A percentile compares a stretch with the other conserved stretches of the same genome.
Evolutionary conservation across 345 rosid species (phyloP).

Genomic region (Carallia pectinifolia): DNA sequence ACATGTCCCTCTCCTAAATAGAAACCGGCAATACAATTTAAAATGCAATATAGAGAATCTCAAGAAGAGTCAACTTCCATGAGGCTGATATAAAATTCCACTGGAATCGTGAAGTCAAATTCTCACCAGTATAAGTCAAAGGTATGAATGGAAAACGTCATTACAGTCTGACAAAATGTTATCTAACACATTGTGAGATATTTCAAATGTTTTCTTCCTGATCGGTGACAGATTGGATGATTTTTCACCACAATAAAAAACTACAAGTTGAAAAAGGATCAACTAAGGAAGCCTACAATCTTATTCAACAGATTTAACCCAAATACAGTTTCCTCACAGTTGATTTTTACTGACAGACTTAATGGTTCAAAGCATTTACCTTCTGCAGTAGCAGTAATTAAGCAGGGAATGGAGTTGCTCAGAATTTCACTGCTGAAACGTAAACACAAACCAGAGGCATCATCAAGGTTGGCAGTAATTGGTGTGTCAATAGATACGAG

Average conservation of each 20-base stretch:
- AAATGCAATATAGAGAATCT: not conserved
- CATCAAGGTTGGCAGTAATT: constrained; percentile 64
- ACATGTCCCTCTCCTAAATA: not conserved
- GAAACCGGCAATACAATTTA: not conserved
- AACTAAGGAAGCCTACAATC: constrained; percentile 58
- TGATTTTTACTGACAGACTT: constrained; percentile 59
- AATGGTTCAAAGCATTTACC: constrained; percentile 82
- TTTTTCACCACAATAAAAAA: not conserved
- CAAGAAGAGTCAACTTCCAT: not conserved
- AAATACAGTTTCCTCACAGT: constrained; percentile 91
- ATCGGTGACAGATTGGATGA: not conserved
- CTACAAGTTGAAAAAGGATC: constrained; percentile 29
- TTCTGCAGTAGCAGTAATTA: constrained; percentile 68
- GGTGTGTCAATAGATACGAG: constrained; percentile 86
- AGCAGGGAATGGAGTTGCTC: constrained; percentile 74
- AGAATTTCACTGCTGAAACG: constrained; percentile 82
- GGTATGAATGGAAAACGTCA: not conserved
- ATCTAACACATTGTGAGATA: not conserved
- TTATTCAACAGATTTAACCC: constrained; percentile 84
- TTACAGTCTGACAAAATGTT: not conserved
- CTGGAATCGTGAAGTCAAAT: not conserved
- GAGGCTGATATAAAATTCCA: not conserved
- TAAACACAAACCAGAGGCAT: constrained; percentile 70
- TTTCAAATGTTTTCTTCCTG: constrained; percentile 1
- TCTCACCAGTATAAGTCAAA: not conserved